These are phyloP conservation scores for Silene conica DNA, from an alignment of 148 eudicot genomes.

Conservation along the genomic window DNA sequence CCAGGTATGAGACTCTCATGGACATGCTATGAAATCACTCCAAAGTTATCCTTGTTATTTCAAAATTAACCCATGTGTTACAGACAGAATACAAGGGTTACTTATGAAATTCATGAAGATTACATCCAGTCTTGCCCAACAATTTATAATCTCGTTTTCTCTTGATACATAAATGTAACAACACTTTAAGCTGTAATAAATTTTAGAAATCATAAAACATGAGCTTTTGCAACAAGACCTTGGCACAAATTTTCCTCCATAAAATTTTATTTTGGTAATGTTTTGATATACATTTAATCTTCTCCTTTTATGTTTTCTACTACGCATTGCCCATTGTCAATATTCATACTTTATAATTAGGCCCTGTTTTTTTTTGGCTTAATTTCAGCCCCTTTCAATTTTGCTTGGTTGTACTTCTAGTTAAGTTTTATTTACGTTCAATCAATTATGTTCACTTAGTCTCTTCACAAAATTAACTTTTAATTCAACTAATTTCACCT, in stretches of 20 bases:
- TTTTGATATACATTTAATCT: no score
- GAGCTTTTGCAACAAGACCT: background rate
- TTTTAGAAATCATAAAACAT: background rate
- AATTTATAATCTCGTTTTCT: background rate
- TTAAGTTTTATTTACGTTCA: no score
- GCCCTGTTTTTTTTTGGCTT: no score
- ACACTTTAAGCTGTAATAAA: background rate
- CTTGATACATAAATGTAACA: background rate
- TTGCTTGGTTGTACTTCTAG: no score
- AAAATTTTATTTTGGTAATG: background rate
- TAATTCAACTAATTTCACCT: no score
- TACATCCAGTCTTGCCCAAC: background rate
- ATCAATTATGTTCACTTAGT: no score
- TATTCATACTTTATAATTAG: no score
- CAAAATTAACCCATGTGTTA: background rate
- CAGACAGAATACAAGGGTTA: background rate
- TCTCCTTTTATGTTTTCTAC: no score
- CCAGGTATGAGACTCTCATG: slow-evolving; percentile 8
- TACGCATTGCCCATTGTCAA: no score
- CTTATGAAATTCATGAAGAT: background rate
- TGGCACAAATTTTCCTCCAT: background rate
- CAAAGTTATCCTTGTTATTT: background rate
- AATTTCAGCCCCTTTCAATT: no score
- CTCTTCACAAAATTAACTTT: no score
- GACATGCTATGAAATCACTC: background rate